Evolutionary conservation across 2,329 filamentous ascomycete species (phyloP).

Genomic region (Calonectria pseudoreteaudii): DNA sequence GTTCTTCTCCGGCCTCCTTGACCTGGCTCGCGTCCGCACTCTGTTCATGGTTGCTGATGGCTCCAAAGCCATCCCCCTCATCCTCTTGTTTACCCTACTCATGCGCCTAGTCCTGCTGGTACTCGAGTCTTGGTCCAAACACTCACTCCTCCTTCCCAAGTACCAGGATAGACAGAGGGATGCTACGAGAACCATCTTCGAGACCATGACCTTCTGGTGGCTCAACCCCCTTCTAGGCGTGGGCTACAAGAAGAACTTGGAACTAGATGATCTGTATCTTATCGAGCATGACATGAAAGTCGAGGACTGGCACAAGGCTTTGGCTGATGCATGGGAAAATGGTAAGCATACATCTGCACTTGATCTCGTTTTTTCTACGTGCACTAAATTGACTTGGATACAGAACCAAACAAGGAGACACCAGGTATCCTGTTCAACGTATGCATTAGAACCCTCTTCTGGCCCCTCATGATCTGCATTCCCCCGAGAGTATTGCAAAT

Average conservation of each 20-base stretch:
- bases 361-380: not conserved
- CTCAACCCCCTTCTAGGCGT: conserved; percentile 60
- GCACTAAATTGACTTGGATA: not conserved
- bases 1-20: conserved; percentile 56
- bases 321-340: conserved; percentile 35
- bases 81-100: conserved; percentile 54
- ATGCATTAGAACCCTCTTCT: conserved; percentile 25
- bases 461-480: conserved; percentile 25
- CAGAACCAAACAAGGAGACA: conserved; percentile 33
- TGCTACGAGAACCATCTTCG: conserved; percentile 61
- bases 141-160: conserved; percentile 51
- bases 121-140: conserved; percentile 59
- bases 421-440: conserved; percentile 24
- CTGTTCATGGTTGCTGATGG: conserved; percentile 51
- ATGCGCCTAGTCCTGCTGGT: conserved; percentile 57
- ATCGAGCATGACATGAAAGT: conserved; percentile 36
- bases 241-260: conserved; percentile 44
- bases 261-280: conserved; percentile 50
- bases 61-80: conserved; percentile 52
- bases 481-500: conserved; percentile 37
- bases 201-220: conserved; percentile 63
- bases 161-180: conserved; percentile 55
- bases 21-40: conserved; percentile 58
- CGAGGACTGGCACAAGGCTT: conserved; percentile 24
- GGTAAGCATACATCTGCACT: conserved; percentile 11